phyloP scores from a whole-genome alignment of 2,329 filamentous ascomycete genomes.

The Hypoxylon sp. region DNA sequence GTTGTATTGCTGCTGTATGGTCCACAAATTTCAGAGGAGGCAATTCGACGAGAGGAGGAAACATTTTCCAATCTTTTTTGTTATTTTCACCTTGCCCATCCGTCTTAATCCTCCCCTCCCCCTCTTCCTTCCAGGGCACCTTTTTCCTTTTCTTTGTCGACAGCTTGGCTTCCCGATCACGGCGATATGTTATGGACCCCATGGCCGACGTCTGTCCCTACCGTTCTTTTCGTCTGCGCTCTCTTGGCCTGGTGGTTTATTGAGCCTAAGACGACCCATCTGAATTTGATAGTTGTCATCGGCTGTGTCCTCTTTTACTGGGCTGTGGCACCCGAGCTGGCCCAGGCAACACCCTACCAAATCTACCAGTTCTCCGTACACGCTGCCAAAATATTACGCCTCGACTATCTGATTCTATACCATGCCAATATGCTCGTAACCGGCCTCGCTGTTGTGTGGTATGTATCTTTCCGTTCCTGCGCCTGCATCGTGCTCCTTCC shows the following conservation, averaged over 20 bases:
- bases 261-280: constrained; percentile 59
- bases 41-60: constrained; percentile 43
- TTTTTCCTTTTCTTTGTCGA: constrained; percentile 45
- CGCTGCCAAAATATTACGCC: constrained; percentile 57
- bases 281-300: constrained; percentile 59
- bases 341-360: constrained; percentile 54
- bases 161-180: constrained; percentile 50
- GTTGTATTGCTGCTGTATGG: constrained; percentile 22
- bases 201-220: constrained; percentile 61
- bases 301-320: constrained; percentile 58
- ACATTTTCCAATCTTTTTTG: constrained; percentile 42
- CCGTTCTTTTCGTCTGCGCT: constrained; percentile 59
- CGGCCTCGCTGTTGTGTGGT: constrained; percentile 67
- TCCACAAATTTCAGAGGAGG: constrained; percentile 39
- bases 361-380: constrained; percentile 53
- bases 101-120: constrained; percentile 38
- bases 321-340: constrained; percentile 58
- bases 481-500: background rate
- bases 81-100: constrained; percentile 30
- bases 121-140: constrained; percentile 35
- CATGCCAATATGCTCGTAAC: constrained; percentile 69
- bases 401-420: constrained; percentile 62
- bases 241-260: constrained; percentile 61
- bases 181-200: constrained; percentile 65
- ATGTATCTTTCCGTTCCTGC: constrained; percentile 48